Percentiles rank a stretch among this genome's conserved stretches.
These are phyloP conservation scores for Camelina laxa DNA, from an alignment of 345 rosid genomes.

Conservation along the genomic window DNA sequence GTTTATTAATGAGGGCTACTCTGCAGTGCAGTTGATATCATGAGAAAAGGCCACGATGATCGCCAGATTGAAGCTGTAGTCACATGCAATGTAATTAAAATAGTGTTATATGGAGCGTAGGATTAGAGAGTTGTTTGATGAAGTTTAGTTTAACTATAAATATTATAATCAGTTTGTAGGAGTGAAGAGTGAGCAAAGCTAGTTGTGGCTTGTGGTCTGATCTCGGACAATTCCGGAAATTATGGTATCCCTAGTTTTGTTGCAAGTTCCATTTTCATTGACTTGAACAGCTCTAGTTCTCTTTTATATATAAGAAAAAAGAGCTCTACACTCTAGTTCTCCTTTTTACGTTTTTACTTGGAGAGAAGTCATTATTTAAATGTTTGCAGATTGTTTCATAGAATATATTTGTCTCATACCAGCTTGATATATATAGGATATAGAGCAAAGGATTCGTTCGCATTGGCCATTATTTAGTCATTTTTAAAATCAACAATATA, in stretches of 20 bases:
- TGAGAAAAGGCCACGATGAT: slow-evolving; percentile 43
- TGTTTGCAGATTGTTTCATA: too few species aligned
- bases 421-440: too few species aligned
- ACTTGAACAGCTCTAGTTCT: neutral
- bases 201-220: slow-evolving; percentile 30
- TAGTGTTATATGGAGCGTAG: slow-evolving; percentile 24
- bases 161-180: slow-evolving; percentile 12
- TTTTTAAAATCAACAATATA: too few species aligned
- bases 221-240: slow-evolving; percentile 29
- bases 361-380: too few species aligned
- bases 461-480: too few species aligned
- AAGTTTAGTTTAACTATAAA: slow-evolving; percentile 16
- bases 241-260: slow-evolving; percentile 22
- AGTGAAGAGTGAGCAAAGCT: slow-evolving; percentile 43
- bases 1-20: slow-evolving; percentile 23
- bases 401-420: too few species aligned
- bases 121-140: slow-evolving; percentile 23
- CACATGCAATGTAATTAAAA: slow-evolving; percentile 44
- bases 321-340: neutral
- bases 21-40: slow-evolving; percentile 42
- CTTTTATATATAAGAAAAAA: too few species aligned
- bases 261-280: slow-evolving; percentile 21
- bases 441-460: too few species aligned
- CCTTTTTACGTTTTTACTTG: too few species aligned
- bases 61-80: slow-evolving; percentile 46